Evolutionary conservation across 129 eudicot genomes (phyloP), one percentile per base, ranked within the genome.

Genomic region (Glebionis coronaria): DNA sequence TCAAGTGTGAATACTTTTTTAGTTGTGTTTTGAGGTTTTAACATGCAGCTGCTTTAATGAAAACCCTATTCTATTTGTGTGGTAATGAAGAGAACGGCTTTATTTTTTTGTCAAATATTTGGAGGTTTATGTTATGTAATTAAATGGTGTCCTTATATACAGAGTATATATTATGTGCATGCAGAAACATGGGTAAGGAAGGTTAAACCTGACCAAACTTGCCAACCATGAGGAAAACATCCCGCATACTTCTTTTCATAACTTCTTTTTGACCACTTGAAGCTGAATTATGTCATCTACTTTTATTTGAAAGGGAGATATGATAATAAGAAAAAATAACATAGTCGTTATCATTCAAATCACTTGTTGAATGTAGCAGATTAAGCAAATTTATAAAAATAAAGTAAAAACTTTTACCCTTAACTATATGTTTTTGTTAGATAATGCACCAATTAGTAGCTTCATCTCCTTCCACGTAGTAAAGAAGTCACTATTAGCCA

Each of bases 191-290:
- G 63, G 49, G 71, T 76, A 52, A 63, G 52, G 58, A 44, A 51
- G 31, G 67, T 50, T 46, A 73, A 58, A 57, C 25, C 74, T 80
- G 78, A 67, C 67, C 78, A 29, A 76, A 67, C 74, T 71, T 21
- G 71, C 88, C 88, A 80, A 78, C 82, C 73, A 72, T 73, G 73
- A 46, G 73, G 54, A 60, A 71, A 66, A 50, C 76, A 69, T 80
- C 52, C 25, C 25, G 58, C 14, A 13, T 35, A 35, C 56, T 11
- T 63, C 63, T 66, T 72, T 71, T 56, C 20, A 67, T 13, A 65
- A 71, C 59, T 70, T 56, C 40, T 77, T 83, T 79, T 79, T 70
- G 78, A 76, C 82, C 82, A 69, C 50, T 68, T 71, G 75, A 79
- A 77, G 54, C 58, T 80, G 42, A 61, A 13, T 10, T 61, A 70